A percentile compares a stretch with the other conserved stretches of the same genome.
Conservation (phyloP, 2,329 filamentous ascomycete genomes). For the Knoxdaviesia capensis region DNA sequence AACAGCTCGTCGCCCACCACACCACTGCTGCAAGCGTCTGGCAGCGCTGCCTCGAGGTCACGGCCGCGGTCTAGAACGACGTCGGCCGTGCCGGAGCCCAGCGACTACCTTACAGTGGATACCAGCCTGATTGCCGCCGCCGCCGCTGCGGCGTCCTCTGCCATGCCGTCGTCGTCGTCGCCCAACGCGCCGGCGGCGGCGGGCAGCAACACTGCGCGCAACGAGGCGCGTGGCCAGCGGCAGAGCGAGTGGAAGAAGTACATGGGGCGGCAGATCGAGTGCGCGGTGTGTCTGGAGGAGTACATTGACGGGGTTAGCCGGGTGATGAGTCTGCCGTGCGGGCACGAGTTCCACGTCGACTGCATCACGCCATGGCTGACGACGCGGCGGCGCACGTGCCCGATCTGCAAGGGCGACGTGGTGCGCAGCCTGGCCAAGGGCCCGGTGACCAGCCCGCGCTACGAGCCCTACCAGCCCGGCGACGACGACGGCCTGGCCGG, state of each 20-base stretch:
- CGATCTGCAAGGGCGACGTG: conserved; percentile 96
- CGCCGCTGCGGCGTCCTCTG: conserved; percentile 5
- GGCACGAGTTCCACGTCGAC: conserved; percentile 91
- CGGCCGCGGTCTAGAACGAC: conserved; percentile 46
- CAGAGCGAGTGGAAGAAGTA: conserved; percentile 41
- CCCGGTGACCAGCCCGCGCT: conserved; percentile 27
- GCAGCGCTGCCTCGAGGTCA: conserved; percentile 19
- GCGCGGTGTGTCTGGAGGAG: conserved; percentile 90
- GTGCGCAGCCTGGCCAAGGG: conserved; percentile 46
- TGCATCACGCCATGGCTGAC: conserved; percentile 99
- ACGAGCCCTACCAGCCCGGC: conserved; percentile 34
- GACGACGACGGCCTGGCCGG: conserved; percentile 17
- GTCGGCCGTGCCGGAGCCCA: conserved; percentile 34
- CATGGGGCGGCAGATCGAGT: conserved; percentile 58
- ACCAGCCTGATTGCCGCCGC: conserved; percentile 16
- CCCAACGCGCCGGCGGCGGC: conserved; percentile 2
- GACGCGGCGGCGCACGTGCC: conserved; percentile 86
- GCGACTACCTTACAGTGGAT: conserved; percentile 10
- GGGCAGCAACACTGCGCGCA: conserved; percentile 15
- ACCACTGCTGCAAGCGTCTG: conserved; percentile 48
- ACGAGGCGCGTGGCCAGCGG: background rate
- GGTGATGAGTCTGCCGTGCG: conserved; percentile 94
- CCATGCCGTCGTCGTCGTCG: too few species aligned
- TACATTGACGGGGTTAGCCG: conserved; percentile 85
- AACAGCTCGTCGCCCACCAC: conserved; percentile 52